phyloP scores from a whole-genome alignment of 2,329 filamentous ascomycete species.

The Dryadomyces quercus-mongolicae region DNA sequence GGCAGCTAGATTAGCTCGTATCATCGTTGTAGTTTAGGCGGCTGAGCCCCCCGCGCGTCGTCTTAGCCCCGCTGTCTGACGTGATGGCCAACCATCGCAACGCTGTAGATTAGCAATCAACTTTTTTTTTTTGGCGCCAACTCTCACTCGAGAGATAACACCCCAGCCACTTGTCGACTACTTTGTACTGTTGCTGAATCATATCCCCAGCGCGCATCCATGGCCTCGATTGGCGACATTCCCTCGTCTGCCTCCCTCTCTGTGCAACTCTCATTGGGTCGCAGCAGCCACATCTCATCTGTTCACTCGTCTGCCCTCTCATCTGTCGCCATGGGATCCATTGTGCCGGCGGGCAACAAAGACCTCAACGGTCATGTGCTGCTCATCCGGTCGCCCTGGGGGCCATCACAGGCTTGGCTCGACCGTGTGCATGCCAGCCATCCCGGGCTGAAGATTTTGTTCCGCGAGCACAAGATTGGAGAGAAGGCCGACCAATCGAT shows the following conservation, averaged over 20 bases:
- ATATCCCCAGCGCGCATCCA: neutral
- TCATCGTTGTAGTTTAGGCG: neutral
- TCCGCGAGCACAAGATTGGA: conserved; percentile 18
- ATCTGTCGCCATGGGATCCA: neutral
- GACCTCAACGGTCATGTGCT: conserved; percentile 35
- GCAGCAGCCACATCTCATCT: neutral
- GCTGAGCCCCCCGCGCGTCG: neutral
- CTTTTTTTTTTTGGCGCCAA: neutral
- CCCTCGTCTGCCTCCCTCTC: neutral
- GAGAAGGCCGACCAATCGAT: conserved; percentile 18
- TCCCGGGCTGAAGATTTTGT: conserved; percentile 30
- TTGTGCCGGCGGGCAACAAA: conserved; percentile 16
- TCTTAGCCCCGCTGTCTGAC: neutral
- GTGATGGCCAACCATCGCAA: neutral
- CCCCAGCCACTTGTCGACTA: neutral
- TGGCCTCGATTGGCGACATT: neutral
- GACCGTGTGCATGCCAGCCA: conserved; percentile 25
- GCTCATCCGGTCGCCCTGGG: conserved; percentile 24
- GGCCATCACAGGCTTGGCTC: conserved; percentile 20
- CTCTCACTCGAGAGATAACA: neutral
- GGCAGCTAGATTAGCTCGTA: neutral
- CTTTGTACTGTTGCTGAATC: no score
- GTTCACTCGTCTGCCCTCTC: neutral
- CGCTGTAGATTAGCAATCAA: neutral
- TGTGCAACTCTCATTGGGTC: neutral